Evolutionary conservation across 305 asterid genomes (phyloP).

Genomic region (Fraxinus paxiana): DNA sequence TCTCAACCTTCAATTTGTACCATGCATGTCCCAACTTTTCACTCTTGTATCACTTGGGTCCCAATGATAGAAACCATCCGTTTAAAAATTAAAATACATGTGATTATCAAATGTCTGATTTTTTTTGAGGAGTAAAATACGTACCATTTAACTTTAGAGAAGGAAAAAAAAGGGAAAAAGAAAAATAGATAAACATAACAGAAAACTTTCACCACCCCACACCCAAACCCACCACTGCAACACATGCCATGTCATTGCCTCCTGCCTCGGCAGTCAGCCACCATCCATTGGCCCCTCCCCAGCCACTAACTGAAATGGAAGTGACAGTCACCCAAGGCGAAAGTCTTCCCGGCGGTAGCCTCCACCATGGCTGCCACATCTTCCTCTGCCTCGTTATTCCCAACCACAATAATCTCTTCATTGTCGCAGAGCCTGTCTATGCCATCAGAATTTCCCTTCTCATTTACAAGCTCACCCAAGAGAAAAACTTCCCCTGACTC

Average conservation of each 20-base stretch:
- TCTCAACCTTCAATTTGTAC: background rate
- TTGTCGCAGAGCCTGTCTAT: background rate
- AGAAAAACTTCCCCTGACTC: background rate
- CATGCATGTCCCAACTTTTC: background rate
- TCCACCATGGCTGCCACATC: background rate
- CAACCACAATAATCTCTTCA: background rate
- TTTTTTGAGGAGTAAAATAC: background rate
- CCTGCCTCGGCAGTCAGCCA: background rate
- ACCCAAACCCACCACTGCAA: background rate
- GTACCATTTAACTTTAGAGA: background rate
- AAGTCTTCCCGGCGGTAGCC: background rate
- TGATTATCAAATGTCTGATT: background rate
- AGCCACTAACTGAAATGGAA: background rate
- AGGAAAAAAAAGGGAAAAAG: too few relatives aligned
- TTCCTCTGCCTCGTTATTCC: background rate
- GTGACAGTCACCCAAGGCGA: background rate
- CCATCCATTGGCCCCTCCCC: background rate
- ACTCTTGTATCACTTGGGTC: background rate
- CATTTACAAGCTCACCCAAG: background rate
- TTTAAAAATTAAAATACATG: background rate
- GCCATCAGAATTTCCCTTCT: background rate
- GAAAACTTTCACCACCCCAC: background rate
- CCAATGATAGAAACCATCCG: background rate
- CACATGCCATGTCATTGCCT: background rate
- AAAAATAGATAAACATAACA: background rate